A percentile compares a stretch with the other conserved stretches of the same genome.
Conservation (phyloP, 1,284 basidiomycete species). For the Exobasidium cylindrosporum region DNA sequence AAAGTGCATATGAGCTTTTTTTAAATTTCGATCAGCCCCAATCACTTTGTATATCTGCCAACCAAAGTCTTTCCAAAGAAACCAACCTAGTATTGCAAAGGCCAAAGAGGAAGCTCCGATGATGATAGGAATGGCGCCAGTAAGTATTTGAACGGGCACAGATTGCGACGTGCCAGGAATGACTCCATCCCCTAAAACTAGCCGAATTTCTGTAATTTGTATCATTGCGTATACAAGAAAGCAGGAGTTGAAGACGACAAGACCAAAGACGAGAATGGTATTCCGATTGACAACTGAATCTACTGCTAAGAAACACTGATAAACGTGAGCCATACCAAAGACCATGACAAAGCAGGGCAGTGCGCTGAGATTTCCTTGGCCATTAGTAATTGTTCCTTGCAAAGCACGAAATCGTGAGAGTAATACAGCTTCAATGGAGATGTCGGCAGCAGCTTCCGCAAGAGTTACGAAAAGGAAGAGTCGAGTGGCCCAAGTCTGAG, state of each 20-base stretch:
- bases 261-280: conserved; percentile 39
- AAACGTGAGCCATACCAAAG: conserved; percentile 42
- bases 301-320: conserved; percentile 40
- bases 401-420: conserved; percentile 30
- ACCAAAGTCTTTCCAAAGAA: conserved; percentile 43
- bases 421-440: conserved; percentile 42
- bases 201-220: conserved; percentile 44
- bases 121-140: conserved; percentile 42
- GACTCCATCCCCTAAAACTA: conserved; percentile 41
- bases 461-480: conserved; percentile 40
- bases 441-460: conserved; percentile 36
- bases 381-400: conserved; percentile 3
- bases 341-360: conserved; percentile 43
- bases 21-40: conserved; percentile 40
- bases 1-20: conserved; percentile 36
- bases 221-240: conserved; percentile 37
- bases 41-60: conserved; percentile 48
- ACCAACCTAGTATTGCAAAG: conserved; percentile 35
- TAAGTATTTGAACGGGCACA: conserved; percentile 45
- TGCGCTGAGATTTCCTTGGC: conserved; percentile 16
- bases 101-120: conserved; percentile 32
- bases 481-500: conserved; percentile 32
- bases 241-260: conserved; percentile 37
- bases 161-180: conserved; percentile 33
- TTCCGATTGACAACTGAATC: conserved; percentile 44